Percentiles rank a stretch among this genome's conserved stretches.
Conservation (phyloP, 2,329 filamentous ascomycete genomes). For the Xylariaceae sp. region DNA sequence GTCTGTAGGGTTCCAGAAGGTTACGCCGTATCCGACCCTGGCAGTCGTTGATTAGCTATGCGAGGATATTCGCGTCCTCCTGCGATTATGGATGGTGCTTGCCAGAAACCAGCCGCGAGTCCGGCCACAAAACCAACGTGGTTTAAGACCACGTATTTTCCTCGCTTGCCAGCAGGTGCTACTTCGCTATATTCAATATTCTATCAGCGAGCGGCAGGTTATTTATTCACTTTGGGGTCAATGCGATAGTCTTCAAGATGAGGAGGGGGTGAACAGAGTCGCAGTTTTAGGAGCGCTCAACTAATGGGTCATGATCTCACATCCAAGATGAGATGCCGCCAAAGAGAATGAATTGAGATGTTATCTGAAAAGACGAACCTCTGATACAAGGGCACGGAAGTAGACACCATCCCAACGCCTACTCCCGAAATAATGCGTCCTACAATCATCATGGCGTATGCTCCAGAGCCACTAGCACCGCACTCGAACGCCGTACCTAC, state of each 20-base stretch:
- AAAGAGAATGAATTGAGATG: neutral
- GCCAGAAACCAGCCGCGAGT: conserved; percentile 62
- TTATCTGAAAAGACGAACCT: conserved; percentile 49
- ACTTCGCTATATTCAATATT: conserved; percentile 51
- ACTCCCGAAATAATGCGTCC: conserved; percentile 59
- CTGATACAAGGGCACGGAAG: conserved; percentile 63
- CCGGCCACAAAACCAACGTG: conserved; percentile 64
- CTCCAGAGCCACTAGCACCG: conserved; percentile 47
- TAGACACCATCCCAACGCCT: conserved; percentile 61
- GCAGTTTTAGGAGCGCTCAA: no score
- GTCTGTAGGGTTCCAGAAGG: conserved; percentile 54
- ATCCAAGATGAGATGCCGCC: no score
- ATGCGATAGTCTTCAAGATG: no score
- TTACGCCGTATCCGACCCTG: conserved; percentile 63
- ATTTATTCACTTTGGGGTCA: neutral
- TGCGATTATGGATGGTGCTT: no score
- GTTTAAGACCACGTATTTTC: conserved; percentile 63
- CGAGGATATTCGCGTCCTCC: no score
- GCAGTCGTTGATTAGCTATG: neutral
- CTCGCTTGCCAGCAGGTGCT: conserved; percentile 58
- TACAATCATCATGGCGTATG: conserved; percentile 54
- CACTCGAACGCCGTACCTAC: conserved; percentile 57
- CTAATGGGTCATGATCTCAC: no score
- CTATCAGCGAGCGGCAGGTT: conserved; percentile 8
- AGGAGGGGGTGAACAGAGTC: no score